Conservation (phyloP, 2,329 filamentous ascomycete genomes). For the Stagonosporopsis cucurbitacearum region DNA sequence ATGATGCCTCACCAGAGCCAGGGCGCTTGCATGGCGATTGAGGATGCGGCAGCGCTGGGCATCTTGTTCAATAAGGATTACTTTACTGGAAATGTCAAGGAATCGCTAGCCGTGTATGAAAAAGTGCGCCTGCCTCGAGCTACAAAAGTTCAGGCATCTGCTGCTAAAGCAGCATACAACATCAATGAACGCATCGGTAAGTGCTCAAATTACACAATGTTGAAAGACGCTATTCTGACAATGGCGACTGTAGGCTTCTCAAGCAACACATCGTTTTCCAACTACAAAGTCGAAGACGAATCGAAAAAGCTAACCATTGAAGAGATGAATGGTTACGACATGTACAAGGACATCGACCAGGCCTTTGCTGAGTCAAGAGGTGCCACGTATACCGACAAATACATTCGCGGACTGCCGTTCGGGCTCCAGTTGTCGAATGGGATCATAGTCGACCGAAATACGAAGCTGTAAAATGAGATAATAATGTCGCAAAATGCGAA, state of each 20-base stretch:
- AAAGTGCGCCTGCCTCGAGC: slow-evolving; percentile 45
- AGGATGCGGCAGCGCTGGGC: slow-evolving; percentile 68
- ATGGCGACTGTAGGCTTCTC: slow-evolving; percentile 55
- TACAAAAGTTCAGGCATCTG: slow-evolving; percentile 48
- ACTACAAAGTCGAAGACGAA: slow-evolving; percentile 68
- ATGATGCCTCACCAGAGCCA: slow-evolving; percentile 75
- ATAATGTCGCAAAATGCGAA: not conserved
- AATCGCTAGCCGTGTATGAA: slow-evolving; percentile 45
- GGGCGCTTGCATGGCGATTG: slow-evolving; percentile 72
- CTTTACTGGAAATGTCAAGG: slow-evolving; percentile 46
- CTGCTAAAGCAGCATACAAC: slow-evolving; percentile 46
- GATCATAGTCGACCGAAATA: not conserved
- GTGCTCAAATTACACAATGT: not conserved
- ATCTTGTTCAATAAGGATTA: slow-evolving; percentile 62
- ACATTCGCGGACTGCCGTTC: not conserved
- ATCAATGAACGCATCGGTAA: slow-evolving; percentile 43
- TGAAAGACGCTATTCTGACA: not conserved
- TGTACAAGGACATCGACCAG: slow-evolving; percentile 28
- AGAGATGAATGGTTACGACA: slow-evolving; percentile 66
- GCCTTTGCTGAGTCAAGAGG: slow-evolving; percentile 4
- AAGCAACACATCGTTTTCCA: slow-evolving; percentile 60
- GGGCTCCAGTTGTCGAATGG: not conserved
- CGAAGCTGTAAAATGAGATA: not conserved
- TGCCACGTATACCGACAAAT: not conserved
- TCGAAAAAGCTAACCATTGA: slow-evolving; percentile 69